Conservation (phyloP, 2,329 filamentous ascomycete genomes). For the Talaromyces sp. region DNA sequence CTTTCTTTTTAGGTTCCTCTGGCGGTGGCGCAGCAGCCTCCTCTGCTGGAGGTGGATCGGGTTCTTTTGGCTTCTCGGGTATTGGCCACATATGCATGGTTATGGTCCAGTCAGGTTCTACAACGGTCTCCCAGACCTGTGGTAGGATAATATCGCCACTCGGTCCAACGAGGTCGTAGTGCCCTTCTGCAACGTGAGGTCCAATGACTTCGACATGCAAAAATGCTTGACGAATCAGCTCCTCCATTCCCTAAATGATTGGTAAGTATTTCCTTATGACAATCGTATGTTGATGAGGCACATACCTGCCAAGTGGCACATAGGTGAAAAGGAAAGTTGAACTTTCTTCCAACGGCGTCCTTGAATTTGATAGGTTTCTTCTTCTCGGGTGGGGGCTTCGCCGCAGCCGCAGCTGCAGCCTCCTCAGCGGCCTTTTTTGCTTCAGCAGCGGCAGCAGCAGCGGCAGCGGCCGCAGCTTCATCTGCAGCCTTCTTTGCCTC, state of each 20-base stretch:
- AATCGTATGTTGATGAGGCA: neutral
- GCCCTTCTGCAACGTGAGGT: conserved; percentile 71
- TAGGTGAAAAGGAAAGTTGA: conserved; percentile 83
- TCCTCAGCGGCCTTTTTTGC: conserved; percentile 45
- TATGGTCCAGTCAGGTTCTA: conserved; percentile 72
- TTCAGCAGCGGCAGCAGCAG: conserved; percentile 17
- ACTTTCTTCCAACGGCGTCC: conserved; percentile 86
- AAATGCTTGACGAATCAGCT: conserved; percentile 81
- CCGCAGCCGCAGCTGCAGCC: conserved; percentile 46
- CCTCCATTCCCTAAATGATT: conserved; percentile 70
- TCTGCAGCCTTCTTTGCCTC: conserved; percentile 43
- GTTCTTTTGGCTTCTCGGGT: conserved; percentile 48
- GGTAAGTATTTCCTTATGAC: conserved; percentile 15
- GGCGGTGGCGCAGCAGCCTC: conserved; percentile 23
- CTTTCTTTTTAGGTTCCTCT: conserved; percentile 34
- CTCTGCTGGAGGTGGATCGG: conserved; percentile 34
- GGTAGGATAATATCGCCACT: conserved; percentile 80
- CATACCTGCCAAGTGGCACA: conserved; percentile 80
- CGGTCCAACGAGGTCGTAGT: conserved; percentile 76
- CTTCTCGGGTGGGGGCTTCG: conserved; percentile 50
- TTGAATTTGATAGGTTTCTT: conserved; percentile 83
- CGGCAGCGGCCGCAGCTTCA: conserved; percentile 49
- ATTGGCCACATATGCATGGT: conserved; percentile 67
- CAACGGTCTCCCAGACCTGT: conserved; percentile 74
- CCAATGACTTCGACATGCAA: conserved; percentile 73